Base-by-base conservation (phyloP, 345 rosid genomes). In the Eucalyptus tenuipes region DNA sequence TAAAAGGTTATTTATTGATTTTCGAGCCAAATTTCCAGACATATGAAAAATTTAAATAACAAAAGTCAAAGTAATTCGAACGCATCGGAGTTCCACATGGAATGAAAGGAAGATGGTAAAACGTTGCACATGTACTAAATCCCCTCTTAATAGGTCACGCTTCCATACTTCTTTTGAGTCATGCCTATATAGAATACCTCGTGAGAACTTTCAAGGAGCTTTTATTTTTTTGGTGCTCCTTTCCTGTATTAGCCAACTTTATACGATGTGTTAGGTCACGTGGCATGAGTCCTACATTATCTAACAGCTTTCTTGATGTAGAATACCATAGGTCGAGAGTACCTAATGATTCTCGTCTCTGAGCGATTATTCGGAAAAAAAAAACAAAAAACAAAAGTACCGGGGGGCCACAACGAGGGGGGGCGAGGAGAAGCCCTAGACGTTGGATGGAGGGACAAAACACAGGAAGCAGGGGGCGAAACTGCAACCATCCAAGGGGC, bases 51-150 rank as follows among this genome's bases (percentile, higher is more conserved):
- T 33, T 15, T 16, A 66, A 31, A 16, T 66, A 8, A 66, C 1
- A 6, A 16, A 66, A 16, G 79, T 66, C 31, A 16, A 15, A 15
- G 79, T 66, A 31, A 16, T 15, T 31, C 22, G 6, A 31, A 66
- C 22, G 2, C 40, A 66, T 31, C 6, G 0, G 3, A 31, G 2
- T 8, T 61, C 9, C 33, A 29, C 16, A 0, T 1, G 16, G 4
- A 61, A 61, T 2, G 33, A 13, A 29, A n/a, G 40, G 20, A 9
- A 31, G 17, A 66, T 66, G 20, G 37, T 66, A n/a, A 31, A 66
- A 31, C 22, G 1, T 16, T 3, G 9, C 11, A 66, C 15, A 3
- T 4, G 31, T 8, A 31, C 42, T 31, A 15, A 64, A 66, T n/a
- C 14, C 18, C 9, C 10, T 4, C 3, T 66, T 9, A 15, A 15